Evolutionary conservation across 495 filamentous ascomycete genomes (phyloP).

Genomic region (Aspergillus indologenus): DNA sequence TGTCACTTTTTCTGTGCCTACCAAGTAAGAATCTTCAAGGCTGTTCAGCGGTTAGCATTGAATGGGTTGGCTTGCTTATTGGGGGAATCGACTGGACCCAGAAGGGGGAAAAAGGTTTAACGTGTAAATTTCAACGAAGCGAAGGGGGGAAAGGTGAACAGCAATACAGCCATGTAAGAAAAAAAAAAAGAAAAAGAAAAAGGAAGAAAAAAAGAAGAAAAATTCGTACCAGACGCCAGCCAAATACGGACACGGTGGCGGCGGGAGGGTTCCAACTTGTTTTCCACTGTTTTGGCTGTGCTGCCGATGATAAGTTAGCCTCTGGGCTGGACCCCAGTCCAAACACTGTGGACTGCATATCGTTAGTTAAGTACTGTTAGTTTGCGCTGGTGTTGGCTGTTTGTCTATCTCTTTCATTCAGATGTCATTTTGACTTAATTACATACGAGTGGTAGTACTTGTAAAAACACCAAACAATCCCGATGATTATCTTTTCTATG

Average conservation of each 20-base stretch:
- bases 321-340: not conserved
- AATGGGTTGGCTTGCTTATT: constrained; percentile 23
- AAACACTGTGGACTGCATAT: too few species aligned
- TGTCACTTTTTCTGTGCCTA: not conserved
- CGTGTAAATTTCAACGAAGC: constrained; percentile 13
- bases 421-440: too few species aligned
- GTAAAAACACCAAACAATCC: too few species aligned
- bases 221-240: not conserved
- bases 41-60: constrained; percentile 1
- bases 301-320: not conserved
- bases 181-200: constrained; percentile 10
- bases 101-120: constrained; percentile 1
- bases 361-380: too few species aligned
- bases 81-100: not conserved
- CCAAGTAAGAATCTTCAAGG: not conserved
- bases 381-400: not conserved
- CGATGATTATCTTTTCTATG: too few species aligned
- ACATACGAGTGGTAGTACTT: too few species aligned
- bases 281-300: not conserved
- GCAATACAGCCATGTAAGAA: constrained; percentile 8
- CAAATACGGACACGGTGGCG: constrained; percentile 1
- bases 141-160: constrained; percentile 15
- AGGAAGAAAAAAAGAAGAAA: constrained; percentile 10
- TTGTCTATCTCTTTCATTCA: not conserved
- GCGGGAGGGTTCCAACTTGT: not conserved